Evolutionary conservation across 768 basidiomycete genomes (phyloP), one percentile per base, ranked within the genome.

Genomic region (Lanmaoa rubissima): DNA sequence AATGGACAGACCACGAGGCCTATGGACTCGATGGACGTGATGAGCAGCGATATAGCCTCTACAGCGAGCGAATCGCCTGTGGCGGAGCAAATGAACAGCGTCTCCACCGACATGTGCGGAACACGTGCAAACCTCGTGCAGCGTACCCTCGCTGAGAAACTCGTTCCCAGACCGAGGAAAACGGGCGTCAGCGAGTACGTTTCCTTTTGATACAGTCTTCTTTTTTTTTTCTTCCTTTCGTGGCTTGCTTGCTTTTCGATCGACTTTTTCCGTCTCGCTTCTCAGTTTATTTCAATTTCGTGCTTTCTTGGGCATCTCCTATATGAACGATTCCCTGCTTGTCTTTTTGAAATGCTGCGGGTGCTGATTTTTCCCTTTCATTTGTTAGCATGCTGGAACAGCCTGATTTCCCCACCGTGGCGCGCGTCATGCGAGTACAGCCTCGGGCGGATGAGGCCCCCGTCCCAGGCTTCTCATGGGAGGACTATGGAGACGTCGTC

Each of bases 171-270:
- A 61, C 78, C 86, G 19, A 74, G 78, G 52, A 84, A 84, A 65
- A 88, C 88, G 4, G 80, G 74, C 14, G 82, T 88, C 28, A 88
- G 90, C 50, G 88, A 87, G 90, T 88, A 67, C 56, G 83, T 79
- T 17, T 42, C 40, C 28, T 45, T 19, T 24, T 48, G 26, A 31
- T 24, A 10, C 7, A 31, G 4, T 13, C 0, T 4, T 12, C 17
- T 48, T 32, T 35, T 19, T n/a, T 9, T 38, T 4, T 28, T 51
- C 24, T 44, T 58, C n/a, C 24, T 42, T n/a, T 1, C 7, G 28
- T 31, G 28, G 28, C 35, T 47, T 9, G n/a, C n/a, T n/a, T n/a
- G 6, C 35, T 36, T 31, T 45, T 36, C 16, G 35, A 21, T 16
- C 19, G 1, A 13, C 39, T 35, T 40, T 24, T 59, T 34, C 26